Base-by-base conservation (phyloP, 805 yeast genomes). In the Cyberlindnera petersonii region DNA sequence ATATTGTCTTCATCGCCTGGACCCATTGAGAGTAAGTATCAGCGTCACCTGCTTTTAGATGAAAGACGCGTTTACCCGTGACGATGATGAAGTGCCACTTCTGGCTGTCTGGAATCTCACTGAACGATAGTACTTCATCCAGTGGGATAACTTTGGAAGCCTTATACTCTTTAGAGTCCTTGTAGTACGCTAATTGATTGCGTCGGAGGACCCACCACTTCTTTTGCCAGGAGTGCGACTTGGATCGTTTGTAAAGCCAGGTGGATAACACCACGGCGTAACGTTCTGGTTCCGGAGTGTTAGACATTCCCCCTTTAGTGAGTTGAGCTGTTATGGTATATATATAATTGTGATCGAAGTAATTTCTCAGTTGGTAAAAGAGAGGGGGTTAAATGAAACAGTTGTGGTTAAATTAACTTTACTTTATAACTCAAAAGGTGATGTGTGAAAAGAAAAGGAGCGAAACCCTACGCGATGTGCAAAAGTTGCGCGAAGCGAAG, bases 111-210 rank as follows among this genome's bases (percentile, higher is more conserved):
- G 52, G 51, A 14, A 53, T 50, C 34, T 46, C 46, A 14, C 38
- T 48, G 34, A 48, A 24, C 2, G 50, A 47, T 6, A 53, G 33
- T 1, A 53, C 31, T 11, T 47, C 44, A 15, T 39, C 44, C n/a
- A 44, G 15, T 6, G 46, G 53, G 9, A 65, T 48, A 11, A 68
- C 69, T 33, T 46, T 53, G 17, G 54, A 43, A 0, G 72, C 66
- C 36, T 63, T 64, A 48, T 64, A 59, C 44, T 68, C 73, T 20
- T 49, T 44, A 6, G 61, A 44, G 41, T 65, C 66, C 35, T 65
- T 65, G 47, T 68, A 68, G 50, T 63, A 66, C 9, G 65, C 52
- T 15, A 68, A 49, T 43, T 66, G 72, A 31, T 62, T 53, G n/a
- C 50, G 47, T 23, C 72, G 47, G 5, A 68, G 51, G 5, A 64